phyloP scores from a whole-genome alignment of 139 green algal genomes.

The Micractinium sp. region DNA sequence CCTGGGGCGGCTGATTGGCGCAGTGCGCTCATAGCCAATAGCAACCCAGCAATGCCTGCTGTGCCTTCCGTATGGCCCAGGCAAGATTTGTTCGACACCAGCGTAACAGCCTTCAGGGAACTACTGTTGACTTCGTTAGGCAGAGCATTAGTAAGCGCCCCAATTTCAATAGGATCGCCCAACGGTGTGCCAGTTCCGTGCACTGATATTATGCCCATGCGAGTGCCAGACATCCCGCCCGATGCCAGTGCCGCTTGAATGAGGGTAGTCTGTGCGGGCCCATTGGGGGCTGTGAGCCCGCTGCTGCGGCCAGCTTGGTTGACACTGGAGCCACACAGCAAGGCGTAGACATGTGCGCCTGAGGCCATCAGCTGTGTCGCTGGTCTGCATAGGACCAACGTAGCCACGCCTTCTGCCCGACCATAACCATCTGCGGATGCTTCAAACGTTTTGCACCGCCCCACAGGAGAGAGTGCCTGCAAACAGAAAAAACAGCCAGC shows the following conservation, averaged over 20 bases:
- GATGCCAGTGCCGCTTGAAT: slow-evolving; percentile 53
- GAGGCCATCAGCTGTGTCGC: too few relatives aligned
- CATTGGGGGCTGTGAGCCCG: slow-evolving; percentile 84
- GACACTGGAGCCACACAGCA: slow-evolving; percentile 69
- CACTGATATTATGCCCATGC: slow-evolving; percentile 25
- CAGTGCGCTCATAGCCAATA: slow-evolving; percentile 69
- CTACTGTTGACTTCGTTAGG: slow-evolving; percentile 57
- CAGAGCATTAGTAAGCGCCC: slow-evolving; percentile 44
- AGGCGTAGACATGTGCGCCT: slow-evolving; percentile 5
- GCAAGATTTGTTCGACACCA: slow-evolving; percentile 52
- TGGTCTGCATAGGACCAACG: not conserved
- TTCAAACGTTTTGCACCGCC: slow-evolving; percentile 71
- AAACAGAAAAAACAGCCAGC: too few relatives aligned
- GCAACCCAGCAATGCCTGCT: slow-evolving; percentile 69
- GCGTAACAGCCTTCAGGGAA: slow-evolving; percentile 55
- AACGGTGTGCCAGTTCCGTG: slow-evolving; percentile 61
- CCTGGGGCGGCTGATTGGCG: slow-evolving; percentile 72
- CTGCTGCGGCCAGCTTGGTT: slow-evolving; percentile 91
- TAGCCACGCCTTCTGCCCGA: slow-evolving; percentile 52
- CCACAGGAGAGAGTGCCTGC: slow-evolving; percentile 43
- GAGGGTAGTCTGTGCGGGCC: slow-evolving; percentile 72
- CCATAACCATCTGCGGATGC: slow-evolving; percentile 69
- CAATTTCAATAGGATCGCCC: slow-evolving; percentile 60
- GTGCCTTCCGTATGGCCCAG: slow-evolving; percentile 68
- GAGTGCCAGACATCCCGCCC: not conserved